Conservation (phyloP, 148 eudicot genomes). For the Camellia granthamiana region DNA sequence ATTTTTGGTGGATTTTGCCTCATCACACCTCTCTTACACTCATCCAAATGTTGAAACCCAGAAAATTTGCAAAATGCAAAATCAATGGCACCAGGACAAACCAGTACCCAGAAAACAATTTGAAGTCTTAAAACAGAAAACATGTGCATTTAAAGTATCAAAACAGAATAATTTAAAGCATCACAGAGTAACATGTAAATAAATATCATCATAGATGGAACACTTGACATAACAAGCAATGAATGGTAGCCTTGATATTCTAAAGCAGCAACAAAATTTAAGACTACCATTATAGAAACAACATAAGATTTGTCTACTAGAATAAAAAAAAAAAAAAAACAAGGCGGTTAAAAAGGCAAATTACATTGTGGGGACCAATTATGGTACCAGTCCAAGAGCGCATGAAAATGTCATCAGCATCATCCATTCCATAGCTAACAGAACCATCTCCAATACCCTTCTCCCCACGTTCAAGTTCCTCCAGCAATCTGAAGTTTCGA, state of each 20-base stretch:
- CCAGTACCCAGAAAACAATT: background rate
- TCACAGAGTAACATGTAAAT: background rate
- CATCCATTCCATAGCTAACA: conserved; percentile 68
- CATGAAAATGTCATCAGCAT: conserved; percentile 62
- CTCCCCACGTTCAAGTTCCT: conserved; percentile 62
- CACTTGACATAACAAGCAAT: background rate
- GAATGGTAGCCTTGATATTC: background rate
- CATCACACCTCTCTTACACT: background rate
- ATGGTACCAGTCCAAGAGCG: conserved; percentile 65
- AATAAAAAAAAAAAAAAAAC: too few species aligned
- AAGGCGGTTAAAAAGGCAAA: background rate
- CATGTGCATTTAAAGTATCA: background rate
- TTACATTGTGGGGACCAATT: conserved; percentile 61
- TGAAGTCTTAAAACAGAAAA: background rate
- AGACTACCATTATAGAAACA: background rate
- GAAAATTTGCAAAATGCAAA: background rate
- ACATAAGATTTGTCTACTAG: background rate
- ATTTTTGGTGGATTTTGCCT: background rate
- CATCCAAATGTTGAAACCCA: background rate
- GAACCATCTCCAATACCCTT: conserved; percentile 68
- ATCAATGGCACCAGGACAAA: background rate
- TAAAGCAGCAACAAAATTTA: background rate
- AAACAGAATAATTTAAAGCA: background rate
- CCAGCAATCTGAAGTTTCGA: conserved; percentile 54
- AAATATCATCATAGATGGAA: background rate